Evolutionary conservation across 208 protist genomes (phyloP), one percentile per base, ranked within the genome.

Genomic region (Crithidia acanthocephali): DNA sequence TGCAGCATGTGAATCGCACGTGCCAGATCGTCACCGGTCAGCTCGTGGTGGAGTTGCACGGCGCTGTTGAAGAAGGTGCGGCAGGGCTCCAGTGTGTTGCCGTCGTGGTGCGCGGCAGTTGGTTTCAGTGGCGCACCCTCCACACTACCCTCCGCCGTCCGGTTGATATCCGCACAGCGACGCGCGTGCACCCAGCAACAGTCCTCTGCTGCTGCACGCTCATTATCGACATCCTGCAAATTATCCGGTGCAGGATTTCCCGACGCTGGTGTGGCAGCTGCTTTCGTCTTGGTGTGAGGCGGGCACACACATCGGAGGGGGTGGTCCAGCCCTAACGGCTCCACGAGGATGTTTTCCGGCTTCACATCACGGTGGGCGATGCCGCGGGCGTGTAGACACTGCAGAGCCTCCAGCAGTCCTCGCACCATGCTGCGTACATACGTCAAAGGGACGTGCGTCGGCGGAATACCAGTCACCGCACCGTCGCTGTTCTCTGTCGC

Each of bases 331-430:
- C 78, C 78, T 0, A 83, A 63, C 47, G 78, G 78, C 48, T 88
- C 83, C 7, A 95, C 52, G 16, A 95, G 74, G 45, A 95, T 75
- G 72, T 95, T 77, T 37, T 77, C 72, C 7, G 72, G 72, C n/a
- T 77, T 77, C 27, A 77, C 64, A 28, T 77, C 90, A 30, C 87
- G 79, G 52, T 95, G 90, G 0, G 80, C 84, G 42, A 95, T 73
- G 59, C 86, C 80, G 23, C 75, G 67, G 10, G 69, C 58, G 68
- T 95, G 90, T 25, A 95, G 71, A 23, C 37, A 56, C 37, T 65
- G 53, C 18, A 95, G 76, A n/a, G 78, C 78, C 62, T 72, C 71
- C 16, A 83, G 27, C 33, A 83, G 58, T 4, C 78, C 78, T 16
- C 61, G 56, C 45, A 83, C 3, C 22, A 83, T 50, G 8, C 62